Evolutionary conservation across 176 grass and related monocot genomes (phyloP).

Genomic region (Oryza longistaminata): DNA sequence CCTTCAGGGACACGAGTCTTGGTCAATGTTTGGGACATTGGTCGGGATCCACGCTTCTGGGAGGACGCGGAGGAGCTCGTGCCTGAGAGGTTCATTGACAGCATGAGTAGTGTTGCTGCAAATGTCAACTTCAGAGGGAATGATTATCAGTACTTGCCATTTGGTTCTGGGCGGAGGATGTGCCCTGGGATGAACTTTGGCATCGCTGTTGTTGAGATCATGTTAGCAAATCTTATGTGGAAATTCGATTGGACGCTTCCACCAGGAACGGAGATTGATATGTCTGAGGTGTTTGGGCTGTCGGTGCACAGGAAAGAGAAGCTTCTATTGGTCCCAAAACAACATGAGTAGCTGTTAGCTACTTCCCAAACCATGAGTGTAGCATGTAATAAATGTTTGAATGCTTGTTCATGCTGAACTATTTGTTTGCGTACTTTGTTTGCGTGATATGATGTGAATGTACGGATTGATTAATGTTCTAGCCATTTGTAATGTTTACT

Average conservation of each 20-base stretch:
- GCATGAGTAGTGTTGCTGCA: neutral
- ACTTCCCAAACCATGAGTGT: no score
- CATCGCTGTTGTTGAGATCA: neutral
- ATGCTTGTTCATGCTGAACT: no score
- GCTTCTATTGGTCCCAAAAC: no score
- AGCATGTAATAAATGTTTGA: no score
- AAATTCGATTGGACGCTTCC: neutral
- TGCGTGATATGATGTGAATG: no score
- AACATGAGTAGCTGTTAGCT: no score
- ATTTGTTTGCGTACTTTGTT: no score
- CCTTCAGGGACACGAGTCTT: neutral
- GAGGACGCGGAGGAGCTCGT: neutral
- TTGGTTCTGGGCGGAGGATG: neutral
- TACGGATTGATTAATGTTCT: no score
- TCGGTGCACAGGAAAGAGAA: no score
- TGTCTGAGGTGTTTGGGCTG: no score
- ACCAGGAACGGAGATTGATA: no score
- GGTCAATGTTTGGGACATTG: neutral
- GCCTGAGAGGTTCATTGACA: neutral
- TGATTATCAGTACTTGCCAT: neutral
- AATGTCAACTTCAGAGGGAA: neutral
- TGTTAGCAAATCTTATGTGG: neutral
- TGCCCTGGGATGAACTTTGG: neutral
- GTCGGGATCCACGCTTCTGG: neutral
- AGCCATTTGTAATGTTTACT: no score